Evolutionary conservation across 1,284 basidiomycete species (phyloP), one percentile per base, ranked within the genome.

Genomic region (Melampsora allii-populina): DNA sequence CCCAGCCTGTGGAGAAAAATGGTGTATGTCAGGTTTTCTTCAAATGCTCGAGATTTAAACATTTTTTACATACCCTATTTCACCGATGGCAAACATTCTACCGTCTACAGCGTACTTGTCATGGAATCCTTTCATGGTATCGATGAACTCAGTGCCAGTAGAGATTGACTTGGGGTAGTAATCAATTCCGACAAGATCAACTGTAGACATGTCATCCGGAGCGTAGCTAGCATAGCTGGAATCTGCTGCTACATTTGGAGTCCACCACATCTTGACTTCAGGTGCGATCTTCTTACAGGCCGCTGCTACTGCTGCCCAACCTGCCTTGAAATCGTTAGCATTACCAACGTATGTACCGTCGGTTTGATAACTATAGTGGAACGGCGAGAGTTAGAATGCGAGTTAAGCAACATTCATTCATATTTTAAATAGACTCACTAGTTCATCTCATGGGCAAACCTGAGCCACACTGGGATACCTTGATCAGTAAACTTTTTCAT

Each of bases 401-500:
- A 59, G 19, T 14, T 2, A 21, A 27, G 53, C 6, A 6, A 29
- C 0, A 2, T 33, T 33, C 24, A 58, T 27, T 7, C 27, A 14
- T 21, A 5, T 56, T 29, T 76, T 66, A 67, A 76, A 76, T 76
- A 69, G 76, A 66, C 71, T 74, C 21, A 74, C 71, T 66, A 74
- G 29, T 79, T 79, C 73, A 79, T 78, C 59, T 81, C 81, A 76
- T 82, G 81, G 2, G 78, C 82, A 58, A 82, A 82, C 17, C 82
- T 79, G 19, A 82, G 76, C 72, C 81, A 79, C 59, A 82, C 82
- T 59, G 81, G 80, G 46, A 82, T 77, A 24, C 82, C 82, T 10
- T 78, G 75, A 71, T 82, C 82, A 61, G 81, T 81, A 77, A 81
- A 82, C 67, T 80, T 74, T 77, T 82, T 82, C 80, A 82, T 80